These are phyloP conservation scores for Salix dunnii DNA, from an alignment of 345 rosid species.

Conservation along the genomic window DNA sequence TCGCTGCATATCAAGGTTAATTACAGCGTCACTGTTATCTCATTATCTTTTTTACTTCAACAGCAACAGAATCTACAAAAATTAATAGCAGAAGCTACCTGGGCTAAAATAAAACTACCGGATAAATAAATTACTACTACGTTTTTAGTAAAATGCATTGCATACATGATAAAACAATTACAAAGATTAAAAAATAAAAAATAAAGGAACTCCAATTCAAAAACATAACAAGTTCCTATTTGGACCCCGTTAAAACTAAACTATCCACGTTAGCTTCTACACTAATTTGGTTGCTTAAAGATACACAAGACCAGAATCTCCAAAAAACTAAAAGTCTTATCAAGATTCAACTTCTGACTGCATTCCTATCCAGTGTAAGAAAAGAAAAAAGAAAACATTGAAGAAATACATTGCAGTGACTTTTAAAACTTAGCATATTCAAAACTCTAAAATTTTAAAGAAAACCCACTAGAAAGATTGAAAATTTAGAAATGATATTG, in stretches of 20 bases:
- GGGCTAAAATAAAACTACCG: background rate
- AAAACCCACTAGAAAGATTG: background rate
- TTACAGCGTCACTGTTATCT: background rate
- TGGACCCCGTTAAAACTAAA: background rate
- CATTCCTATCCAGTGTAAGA: background rate
- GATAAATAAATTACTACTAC: background rate
- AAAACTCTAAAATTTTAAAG: background rate
- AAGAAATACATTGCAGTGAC: background rate
- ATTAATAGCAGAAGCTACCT: background rate
- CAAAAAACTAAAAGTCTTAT: background rate
- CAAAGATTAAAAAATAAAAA: background rate
- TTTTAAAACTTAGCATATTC: background rate
- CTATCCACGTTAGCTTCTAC: background rate
- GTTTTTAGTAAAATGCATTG: background rate
- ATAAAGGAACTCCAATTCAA: background rate
- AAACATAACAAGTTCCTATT: background rate
- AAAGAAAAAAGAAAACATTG: background rate
- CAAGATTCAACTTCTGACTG: background rate
- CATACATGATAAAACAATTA: background rate
- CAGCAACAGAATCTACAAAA: background rate
- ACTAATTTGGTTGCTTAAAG: background rate
- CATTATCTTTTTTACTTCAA: background rate
- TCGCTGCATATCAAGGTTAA: conserved; percentile 32
- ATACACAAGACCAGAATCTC: background rate
- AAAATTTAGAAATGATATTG: background rate